Evolutionary conservation across 495 filamentous ascomycete genomes (phyloP), one percentile per base, ranked within the genome.

Genomic region (Sporormia fimetaria): DNA sequence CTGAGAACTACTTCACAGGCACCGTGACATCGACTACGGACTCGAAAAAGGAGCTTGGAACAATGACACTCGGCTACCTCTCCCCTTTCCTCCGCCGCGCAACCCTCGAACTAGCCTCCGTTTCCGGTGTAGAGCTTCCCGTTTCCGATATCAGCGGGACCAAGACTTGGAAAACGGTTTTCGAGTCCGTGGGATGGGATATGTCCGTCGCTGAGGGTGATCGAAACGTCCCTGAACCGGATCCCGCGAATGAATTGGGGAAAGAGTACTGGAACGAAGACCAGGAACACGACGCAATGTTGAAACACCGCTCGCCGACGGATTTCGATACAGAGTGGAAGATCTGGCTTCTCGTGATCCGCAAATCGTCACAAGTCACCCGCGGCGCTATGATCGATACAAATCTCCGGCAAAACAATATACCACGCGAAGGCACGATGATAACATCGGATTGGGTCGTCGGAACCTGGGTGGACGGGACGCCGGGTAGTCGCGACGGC

Each of bases 321-420:
- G 34, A 45, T 24, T 45, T 37, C 16, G 42, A 45, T 20, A 45
- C 18, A 20, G 24, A 37, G 25, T 45, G 42, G 42, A 30, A 29
- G 6, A 33, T 33, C 26, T 45, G 23, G 9, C 15, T 45, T 7
- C 42, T 45, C 10, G 22, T 30, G 15, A 27, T 37, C 1, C 14
- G 20, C 9, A 8, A 14, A 3, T 3, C 25, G 1, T 1, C 3
- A 10, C 33, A 26, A 16, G 33, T 38, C 2, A 27, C 33, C 1
- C 23, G 42, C 2, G 42, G 42, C 9, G 24, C 33, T 23, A 45
- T 45, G 42, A 37, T 45, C n/a, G 42, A 45, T 15, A 12, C 14
- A 3, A 23, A 16, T 2, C 14, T 24, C 42, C 17, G 18, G 5
- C 38, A 22, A 26, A 45, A 45, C 18, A 15, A 21, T 12, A 28